phyloP scores from a whole-genome alignment of 2,329 filamentous ascomycete genomes.

The Claviceps fusiformis region DNA sequence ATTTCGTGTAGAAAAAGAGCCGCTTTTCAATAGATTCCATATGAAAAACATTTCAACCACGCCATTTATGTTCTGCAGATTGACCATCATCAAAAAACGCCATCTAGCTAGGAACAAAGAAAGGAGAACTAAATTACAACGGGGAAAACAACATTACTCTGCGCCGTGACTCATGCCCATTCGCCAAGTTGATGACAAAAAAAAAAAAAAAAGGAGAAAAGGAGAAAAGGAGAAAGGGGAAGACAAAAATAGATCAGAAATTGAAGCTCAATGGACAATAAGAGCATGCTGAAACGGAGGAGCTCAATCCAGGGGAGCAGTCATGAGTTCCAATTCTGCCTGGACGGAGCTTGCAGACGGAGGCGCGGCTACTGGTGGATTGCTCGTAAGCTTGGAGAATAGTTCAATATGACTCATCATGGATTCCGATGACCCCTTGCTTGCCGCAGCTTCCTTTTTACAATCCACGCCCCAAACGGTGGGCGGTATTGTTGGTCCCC shows the following conservation, averaged over 20 bases:
- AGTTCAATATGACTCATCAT: slow-evolving; percentile 28
- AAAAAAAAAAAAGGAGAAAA: background rate
- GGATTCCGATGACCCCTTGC: slow-evolving; percentile 20
- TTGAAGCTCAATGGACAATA: too few relatives aligned
- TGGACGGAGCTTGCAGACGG: slow-evolving; percentile 15
- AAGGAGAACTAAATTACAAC: background rate
- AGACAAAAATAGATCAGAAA: background rate
- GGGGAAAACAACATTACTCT: background rate
- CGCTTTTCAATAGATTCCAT: too few relatives aligned
- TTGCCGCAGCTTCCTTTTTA: slow-evolving; percentile 25
- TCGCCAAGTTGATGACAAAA: background rate
- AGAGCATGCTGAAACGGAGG: too few relatives aligned
- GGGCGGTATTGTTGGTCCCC: slow-evolving; percentile 32
- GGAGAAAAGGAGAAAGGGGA: too few relatives aligned
- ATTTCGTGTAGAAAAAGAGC: too few relatives aligned
- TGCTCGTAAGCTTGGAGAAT: slow-evolving; percentile 23
- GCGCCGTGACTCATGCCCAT: background rate
- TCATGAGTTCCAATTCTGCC: slow-evolving; percentile 19
- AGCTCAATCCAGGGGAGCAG: slow-evolving; percentile 20
- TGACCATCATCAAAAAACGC: background rate
- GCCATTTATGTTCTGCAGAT: too few relatives aligned
- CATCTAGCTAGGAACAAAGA: too few relatives aligned
- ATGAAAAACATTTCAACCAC: too few relatives aligned
- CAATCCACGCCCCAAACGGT: slow-evolving; percentile 44
- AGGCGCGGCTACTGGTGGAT: slow-evolving; percentile 6